phyloP scores from a whole-genome alignment of 2,329 filamentous ascomycete species.

The Talaromyces sp. region DNA sequence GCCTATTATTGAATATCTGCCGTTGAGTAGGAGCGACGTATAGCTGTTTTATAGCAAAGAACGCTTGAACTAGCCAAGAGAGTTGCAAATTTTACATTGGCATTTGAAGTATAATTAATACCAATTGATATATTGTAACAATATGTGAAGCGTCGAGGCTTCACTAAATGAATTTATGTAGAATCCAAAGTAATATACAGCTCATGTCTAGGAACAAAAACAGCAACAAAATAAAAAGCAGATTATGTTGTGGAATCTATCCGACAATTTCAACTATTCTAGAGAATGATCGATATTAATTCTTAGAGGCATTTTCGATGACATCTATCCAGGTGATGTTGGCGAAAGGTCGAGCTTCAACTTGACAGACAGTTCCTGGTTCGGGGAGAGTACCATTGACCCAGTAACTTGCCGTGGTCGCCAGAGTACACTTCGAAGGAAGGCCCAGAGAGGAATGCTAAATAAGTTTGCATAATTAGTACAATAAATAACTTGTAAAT shows the following conservation, averaged over 20 bases:
- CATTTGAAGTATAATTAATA: no score
- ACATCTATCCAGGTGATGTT: not conserved
- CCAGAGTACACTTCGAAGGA: conserved; percentile 29
- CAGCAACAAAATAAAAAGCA: no score
- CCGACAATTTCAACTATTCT: not conserved
- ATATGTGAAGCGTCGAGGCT: no score
- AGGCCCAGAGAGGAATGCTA: conserved; percentile 13
- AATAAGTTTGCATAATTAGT: not conserved
- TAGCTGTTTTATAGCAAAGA: no score
- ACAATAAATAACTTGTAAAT: no score
- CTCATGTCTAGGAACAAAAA: no score
- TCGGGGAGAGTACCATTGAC: conserved; percentile 30
- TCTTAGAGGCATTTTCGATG: not conserved
- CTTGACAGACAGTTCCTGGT: conserved; percentile 27
- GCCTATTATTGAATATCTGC: not conserved
- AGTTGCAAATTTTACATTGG: no score
- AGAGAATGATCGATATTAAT: not conserved
- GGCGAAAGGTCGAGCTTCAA: not conserved
- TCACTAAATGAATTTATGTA: no score
- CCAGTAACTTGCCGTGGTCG: conserved; percentile 28
- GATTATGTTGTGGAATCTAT: no score
- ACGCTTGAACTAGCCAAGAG: no score
- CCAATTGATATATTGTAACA: no score
- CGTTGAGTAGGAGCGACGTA: not conserved
- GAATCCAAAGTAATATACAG: no score